Evolutionary conservation across 2,329 filamentous ascomycete species (phyloP).

Genomic region (Aspergillus spinulosporus): DNA sequence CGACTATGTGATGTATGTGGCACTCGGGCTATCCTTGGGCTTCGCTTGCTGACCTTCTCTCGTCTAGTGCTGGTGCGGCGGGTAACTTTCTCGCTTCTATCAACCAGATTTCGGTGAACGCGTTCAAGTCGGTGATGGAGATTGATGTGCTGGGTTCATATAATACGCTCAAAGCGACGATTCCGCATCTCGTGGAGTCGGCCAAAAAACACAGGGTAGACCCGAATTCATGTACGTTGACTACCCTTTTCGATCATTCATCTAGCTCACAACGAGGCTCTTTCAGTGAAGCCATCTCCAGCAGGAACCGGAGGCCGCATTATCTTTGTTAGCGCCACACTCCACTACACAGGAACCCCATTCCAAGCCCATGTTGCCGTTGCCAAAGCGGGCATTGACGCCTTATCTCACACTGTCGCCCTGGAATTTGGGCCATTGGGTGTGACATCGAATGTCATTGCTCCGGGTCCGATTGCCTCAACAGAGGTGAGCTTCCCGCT

Average conservation of each 20-base stretch:
- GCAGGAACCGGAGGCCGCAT: slow-evolving; percentile 74
- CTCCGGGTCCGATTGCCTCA: slow-evolving; percentile 79
- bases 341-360: slow-evolving; percentile 85
- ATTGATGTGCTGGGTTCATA: no score
- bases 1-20: slow-evolving; percentile 81
- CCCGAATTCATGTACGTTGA: background rate
- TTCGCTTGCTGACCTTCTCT: slow-evolving; percentile 17
- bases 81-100: no score
- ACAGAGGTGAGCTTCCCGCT: slow-evolving; percentile 60
- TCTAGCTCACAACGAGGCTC: background rate
- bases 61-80: no score
- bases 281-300: slow-evolving; percentile 36
- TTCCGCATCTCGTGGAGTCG: no score
- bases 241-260: slow-evolving; percentile 6
- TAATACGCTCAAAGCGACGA: no score
- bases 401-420: slow-evolving; percentile 73
- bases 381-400: slow-evolving; percentile 88
- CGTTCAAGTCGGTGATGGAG: no score
- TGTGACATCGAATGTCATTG: slow-evolving; percentile 82
- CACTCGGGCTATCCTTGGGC: background rate
- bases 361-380: slow-evolving; percentile 87
- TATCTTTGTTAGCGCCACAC: slow-evolving; percentile 83
- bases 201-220: background rate
- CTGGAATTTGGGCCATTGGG: slow-evolving; percentile 89
- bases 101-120: no score